Percentiles rank a stretch among this genome's conserved stretches.
phyloP scores from a whole-genome alignment of 2,329 filamentous ascomycete genomes.

The Xylariaceae sp. region DNA sequence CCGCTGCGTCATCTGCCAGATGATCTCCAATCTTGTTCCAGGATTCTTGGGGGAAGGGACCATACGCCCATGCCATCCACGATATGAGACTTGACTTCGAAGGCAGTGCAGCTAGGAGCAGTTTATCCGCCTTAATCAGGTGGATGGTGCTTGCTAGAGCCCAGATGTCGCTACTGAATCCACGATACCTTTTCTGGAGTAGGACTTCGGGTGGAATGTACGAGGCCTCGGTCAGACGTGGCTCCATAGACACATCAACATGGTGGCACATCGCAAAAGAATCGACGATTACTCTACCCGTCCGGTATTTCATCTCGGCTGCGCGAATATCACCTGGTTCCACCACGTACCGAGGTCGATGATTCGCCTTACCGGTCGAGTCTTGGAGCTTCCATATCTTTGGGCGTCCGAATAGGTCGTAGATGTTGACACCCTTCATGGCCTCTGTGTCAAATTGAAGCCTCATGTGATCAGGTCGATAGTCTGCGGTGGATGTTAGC shows the following conservation, averaged over 20 bases:
- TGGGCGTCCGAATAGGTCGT: slow-evolving; percentile 2
- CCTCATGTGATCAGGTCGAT: slow-evolving; percentile 9
- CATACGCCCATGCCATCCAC: slow-evolving; percentile 9
- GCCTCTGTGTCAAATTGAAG: slow-evolving; percentile 6
- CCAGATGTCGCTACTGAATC: slow-evolving; percentile 10
- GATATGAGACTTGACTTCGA: slow-evolving; percentile 9
- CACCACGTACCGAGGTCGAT: too few species aligned
- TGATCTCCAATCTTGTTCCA: slow-evolving; percentile 1
- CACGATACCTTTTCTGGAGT: slow-evolving; percentile 2
- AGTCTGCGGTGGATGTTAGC: too few species aligned
- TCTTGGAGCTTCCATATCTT: too few species aligned
- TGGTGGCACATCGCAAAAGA: too few species aligned
- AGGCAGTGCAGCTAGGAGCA: neutral
- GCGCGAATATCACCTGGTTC: too few species aligned
- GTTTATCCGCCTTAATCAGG: slow-evolving; percentile 1
- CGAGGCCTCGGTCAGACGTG: slow-evolving; percentile 1
- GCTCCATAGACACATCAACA: too few species aligned
- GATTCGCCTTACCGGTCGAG: too few species aligned
- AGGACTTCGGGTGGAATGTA: slow-evolving; percentile 8
- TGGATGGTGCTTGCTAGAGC: slow-evolving; percentile 9
- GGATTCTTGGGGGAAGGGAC: slow-evolving; percentile 5
- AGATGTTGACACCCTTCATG: slow-evolving; percentile 1
- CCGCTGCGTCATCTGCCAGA: slow-evolving; percentile 3
- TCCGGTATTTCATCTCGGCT: too few species aligned
- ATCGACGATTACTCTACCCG: too few species aligned